phyloP scores from a whole-genome alignment of 2,329 filamentous ascomycete genomes.

The Chrysoporthe austroafricana region DNA sequence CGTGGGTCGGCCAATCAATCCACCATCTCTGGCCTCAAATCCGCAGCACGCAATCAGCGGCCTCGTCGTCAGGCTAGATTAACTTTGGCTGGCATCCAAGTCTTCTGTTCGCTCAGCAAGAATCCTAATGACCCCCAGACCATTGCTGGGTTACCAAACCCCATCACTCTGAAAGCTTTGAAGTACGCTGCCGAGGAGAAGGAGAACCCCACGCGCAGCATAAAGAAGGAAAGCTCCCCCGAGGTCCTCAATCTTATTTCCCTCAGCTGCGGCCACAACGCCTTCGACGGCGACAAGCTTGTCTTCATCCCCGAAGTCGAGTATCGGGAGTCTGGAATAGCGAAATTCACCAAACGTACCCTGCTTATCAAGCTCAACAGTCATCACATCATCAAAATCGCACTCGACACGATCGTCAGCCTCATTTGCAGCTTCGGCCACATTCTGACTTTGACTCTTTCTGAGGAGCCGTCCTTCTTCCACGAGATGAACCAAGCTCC shows the following conservation, averaged over 20 bases:
- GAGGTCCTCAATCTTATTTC: slow-evolving; percentile 21
- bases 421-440: slow-evolving; percentile 43
- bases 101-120: slow-evolving; percentile 38
- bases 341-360: slow-evolving; percentile 47
- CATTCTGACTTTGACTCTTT: slow-evolving; percentile 54
- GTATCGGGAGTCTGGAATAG: slow-evolving; percentile 40
- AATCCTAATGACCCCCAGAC: neutral
- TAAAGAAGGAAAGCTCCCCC: slow-evolving; percentile 17
- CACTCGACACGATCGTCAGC: slow-evolving; percentile 53
- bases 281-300: slow-evolving; percentile 43
- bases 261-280: slow-evolving; percentile 49
- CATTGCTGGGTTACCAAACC: slow-evolving; percentile 13
- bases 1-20: neutral
- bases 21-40: neutral
- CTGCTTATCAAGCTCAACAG: slow-evolving; percentile 45
- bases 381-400: slow-evolving; percentile 48
- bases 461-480: slow-evolving; percentile 51
- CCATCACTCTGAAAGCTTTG: slow-evolving; percentile 32
- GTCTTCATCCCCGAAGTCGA: slow-evolving; percentile 49
- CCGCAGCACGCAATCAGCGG: slow-evolving; percentile 4
- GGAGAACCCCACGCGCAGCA: slow-evolving; percentile 8
- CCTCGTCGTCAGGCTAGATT: slow-evolving; percentile 34
- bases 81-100: slow-evolving; percentile 33
- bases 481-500: slow-evolving; percentile 20
- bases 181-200: slow-evolving; percentile 30